Conservation (phyloP, 225 moss, liverwort and hornwort genomes). For the Bryum argenteum region DNA sequence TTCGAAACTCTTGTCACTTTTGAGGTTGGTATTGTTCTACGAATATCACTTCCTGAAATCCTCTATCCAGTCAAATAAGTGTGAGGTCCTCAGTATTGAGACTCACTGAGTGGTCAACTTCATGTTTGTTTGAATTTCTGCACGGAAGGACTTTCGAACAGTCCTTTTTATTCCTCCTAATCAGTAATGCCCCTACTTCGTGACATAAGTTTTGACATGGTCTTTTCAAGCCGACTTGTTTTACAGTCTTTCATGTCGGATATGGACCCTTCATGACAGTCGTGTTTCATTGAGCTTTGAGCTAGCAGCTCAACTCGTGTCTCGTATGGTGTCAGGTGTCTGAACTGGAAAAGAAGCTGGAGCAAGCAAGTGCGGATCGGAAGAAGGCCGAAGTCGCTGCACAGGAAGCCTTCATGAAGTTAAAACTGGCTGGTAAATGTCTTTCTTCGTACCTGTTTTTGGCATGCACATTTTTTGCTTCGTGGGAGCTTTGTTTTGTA, state of each 20-base stretch:
- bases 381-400: slow-evolving; percentile 49
- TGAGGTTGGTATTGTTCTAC: no score
- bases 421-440: slow-evolving; percentile 43
- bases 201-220: background rate
- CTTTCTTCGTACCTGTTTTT: background rate
- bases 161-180: no score
- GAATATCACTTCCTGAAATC: no score
- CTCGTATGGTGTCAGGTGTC: slow-evolving; percentile 38
- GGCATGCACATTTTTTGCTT: background rate
- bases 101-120: background rate
- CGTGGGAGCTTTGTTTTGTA: background rate
- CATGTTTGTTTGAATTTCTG: background rate
- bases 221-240: background rate
- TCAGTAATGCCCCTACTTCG: background rate
- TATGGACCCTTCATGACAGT: slow-evolving; percentile 1
- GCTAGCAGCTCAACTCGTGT: slow-evolving; percentile 8
- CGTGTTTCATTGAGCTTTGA: background rate
- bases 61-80: no score
- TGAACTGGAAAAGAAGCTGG: slow-evolving; percentile 51
- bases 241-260: slow-evolving; percentile 6
- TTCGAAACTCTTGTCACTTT: no score
- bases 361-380: slow-evolving; percentile 48
- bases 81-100: no score
- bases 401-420: slow-evolving; percentile 47
- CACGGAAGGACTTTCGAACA: background rate